Base-by-base conservation (phyloP, 371 early-diverging fungal species). In the Mucor piriformis region DNA sequence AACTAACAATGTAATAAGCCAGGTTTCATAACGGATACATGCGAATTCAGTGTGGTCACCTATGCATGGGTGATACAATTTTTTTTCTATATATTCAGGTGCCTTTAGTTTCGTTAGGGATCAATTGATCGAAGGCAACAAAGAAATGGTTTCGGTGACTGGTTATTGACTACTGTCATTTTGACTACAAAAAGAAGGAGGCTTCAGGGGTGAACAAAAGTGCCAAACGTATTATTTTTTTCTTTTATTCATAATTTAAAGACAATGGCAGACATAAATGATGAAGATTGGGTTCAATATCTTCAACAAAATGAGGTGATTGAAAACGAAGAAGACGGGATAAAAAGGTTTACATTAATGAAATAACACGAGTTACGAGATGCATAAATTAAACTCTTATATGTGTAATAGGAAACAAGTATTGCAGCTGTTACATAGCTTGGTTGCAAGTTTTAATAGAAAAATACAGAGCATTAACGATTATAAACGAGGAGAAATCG, bases 291-390 rank as follows among this genome's bases (percentile, higher is more conserved):
- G 59, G 33, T 49, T 13, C 15, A 25, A 2, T 64, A 58, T 43
- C 21, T 64, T 3, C 32, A 55, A 35, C 3, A 16, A 6, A 25
- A 43, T 8, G 12, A 44, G 1, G 37, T 54, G 6, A 44, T 50
- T 29, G 64, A 64, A 33, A 54, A 42, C 3, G 13, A 35, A 3
- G 64, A 64, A 33, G 64, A 64, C 13, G 18, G 12, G 10, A 25
- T 29, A 35, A 59, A 64, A 34, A 54, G 59, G 59, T 59, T 16
- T 20, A 33, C n/a, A 42, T 18, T 18, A 16, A 42, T 29, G 10
- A 21, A 50, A n/a, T 40, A 29, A 29, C 29, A 29, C 29, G 27
- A 37, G 16, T 38, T 21, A 33, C 15, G 13, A 47, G 10, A 35
- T 23, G 46, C 46, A 46, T 46, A 46, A 24, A 46, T 24, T 46